Conservation (phyloP, 352 stramenopile genomes). For the Bremia lactucae region DNA sequence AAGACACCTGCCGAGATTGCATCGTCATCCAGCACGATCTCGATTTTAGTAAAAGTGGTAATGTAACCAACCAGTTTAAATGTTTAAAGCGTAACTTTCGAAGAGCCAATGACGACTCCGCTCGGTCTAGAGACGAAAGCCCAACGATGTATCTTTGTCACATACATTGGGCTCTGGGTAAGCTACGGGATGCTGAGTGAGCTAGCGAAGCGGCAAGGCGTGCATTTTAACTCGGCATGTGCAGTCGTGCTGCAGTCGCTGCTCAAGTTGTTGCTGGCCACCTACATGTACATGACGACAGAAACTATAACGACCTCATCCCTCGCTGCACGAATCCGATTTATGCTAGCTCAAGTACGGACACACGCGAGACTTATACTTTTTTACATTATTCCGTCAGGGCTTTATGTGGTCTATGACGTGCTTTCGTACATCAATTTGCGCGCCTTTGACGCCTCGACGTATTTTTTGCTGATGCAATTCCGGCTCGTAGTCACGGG, state of each 20-base stretch:
- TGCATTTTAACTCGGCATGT: slow-evolving; percentile 64
- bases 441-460: slow-evolving; percentile 56
- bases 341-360: slow-evolving; percentile 27
- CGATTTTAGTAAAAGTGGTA: slow-evolving; percentile 35
- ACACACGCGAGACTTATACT: slow-evolving; percentile 39
- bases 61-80: not conserved
- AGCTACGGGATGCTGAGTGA: slow-evolving; percentile 72
- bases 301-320: slow-evolving; percentile 24
- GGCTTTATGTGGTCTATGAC: slow-evolving; percentile 75
- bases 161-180: slow-evolving; percentile 74
- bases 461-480: slow-evolving; percentile 71
- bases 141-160: slow-evolving; percentile 65
- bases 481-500: slow-evolving; percentile 77
- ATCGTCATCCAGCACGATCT: slow-evolving; percentile 42
- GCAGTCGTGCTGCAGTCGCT: slow-evolving; percentile 68
- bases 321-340: slow-evolving; percentile 17
- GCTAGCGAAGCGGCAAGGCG: slow-evolving; percentile 51
- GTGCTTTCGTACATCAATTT: slow-evolving; percentile 79
- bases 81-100: not conserved
- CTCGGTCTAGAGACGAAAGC: slow-evolving; percentile 63
- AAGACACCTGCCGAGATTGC: slow-evolving; percentile 72
- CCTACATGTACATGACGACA: slow-evolving; percentile 53
- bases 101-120: slow-evolving; percentile 23
- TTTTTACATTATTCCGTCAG: slow-evolving; percentile 65
- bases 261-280: slow-evolving; percentile 57